Evolutionary conservation across 2,329 filamentous ascomycete genomes (phyloP).

Genomic region (Microcyclospora tardicrescens): DNA sequence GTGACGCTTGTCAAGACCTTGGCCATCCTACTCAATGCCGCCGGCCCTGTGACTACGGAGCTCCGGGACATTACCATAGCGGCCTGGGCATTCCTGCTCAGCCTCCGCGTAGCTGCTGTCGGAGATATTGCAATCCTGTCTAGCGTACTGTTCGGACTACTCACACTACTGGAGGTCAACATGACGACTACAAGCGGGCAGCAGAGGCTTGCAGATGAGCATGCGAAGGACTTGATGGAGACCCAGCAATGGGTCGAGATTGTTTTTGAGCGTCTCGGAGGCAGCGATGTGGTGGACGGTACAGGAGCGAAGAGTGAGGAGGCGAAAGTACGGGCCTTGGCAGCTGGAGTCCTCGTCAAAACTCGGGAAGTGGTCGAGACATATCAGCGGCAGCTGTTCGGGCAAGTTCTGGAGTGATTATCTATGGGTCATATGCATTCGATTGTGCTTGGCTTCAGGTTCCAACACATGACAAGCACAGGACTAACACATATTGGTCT

Average conservation of each 20-base stretch:
- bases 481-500: no score
- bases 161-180: constrained; percentile 74
- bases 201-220: constrained; percentile 56
- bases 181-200: constrained; percentile 36
- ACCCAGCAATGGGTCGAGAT: constrained; percentile 72
- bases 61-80: constrained; percentile 73
- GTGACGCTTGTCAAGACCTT: constrained; percentile 76
- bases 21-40: constrained; percentile 66
- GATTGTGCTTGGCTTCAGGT: no score
- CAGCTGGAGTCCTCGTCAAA: constrained; percentile 64
- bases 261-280: constrained; percentile 48
- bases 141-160: constrained; percentile 63
- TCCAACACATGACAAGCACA: no score
- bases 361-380: constrained; percentile 70
- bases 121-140: constrained; percentile 49
- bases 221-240: constrained; percentile 69
- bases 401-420: constrained; percentile 21
- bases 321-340: constrained; percentile 64
- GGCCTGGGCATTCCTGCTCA: constrained; percentile 70
- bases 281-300: constrained; percentile 23
- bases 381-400: constrained; percentile 65
- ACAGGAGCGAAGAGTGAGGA: constrained; percentile 56
- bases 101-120: constrained; percentile 41
- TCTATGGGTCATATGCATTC: no score
- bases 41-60: constrained; percentile 63